Base-by-base conservation (phyloP, 2,329 filamentous ascomycete genomes). In the Aspergillus sp. region DNA sequence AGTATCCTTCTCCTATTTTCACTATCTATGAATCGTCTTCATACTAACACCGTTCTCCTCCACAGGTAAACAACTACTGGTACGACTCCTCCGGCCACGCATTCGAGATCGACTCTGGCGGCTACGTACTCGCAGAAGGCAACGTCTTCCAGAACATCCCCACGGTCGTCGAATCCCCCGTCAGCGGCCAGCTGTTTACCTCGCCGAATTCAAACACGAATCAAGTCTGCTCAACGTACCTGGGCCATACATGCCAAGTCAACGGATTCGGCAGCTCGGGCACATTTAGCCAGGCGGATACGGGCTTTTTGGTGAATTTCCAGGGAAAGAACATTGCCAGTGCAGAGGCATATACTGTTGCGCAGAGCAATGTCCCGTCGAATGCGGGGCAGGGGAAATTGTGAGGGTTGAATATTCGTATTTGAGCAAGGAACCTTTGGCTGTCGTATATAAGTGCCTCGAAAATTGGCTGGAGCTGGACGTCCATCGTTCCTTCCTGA, bases 121-220 rank as follows among this genome's bases (percentile, higher is more conserved):
- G 64, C 50, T 75, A 74, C 63, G 77, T 84, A 43, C 74, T 86
- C 19, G 80, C 80, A 2, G 84, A 86, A 72, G 84, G 84, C 37
- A 85, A 84, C 64, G 72, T 82, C 47, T 86, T 85, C 77, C 79
- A 84, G 70, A 81, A 83, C 64, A 78, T 86, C 55, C 68, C 71
- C 14, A 71, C 72, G 12, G 68, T 76, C 6, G 47, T 61, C 19
- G 61, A 62, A 41, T 72, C 73, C 19, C 69, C 76, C 12, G 24
- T 63, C 39, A 50, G 44, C 19, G 79, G 77, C 6, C 57, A 74
- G 60, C 63, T 79, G 49, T 80, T 79, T 61, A 73, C 74, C 14
- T 61, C 69, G 1, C 71, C 73, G 8, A 31, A 31, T 17, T 62
- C 58, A 43, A 60, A 71, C 44, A 69, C 73, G 62, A 79, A 77